phyloP scores from a whole-genome alignment of 2,329 filamentous ascomycete genomes.

The Penicillium sp. region DNA sequence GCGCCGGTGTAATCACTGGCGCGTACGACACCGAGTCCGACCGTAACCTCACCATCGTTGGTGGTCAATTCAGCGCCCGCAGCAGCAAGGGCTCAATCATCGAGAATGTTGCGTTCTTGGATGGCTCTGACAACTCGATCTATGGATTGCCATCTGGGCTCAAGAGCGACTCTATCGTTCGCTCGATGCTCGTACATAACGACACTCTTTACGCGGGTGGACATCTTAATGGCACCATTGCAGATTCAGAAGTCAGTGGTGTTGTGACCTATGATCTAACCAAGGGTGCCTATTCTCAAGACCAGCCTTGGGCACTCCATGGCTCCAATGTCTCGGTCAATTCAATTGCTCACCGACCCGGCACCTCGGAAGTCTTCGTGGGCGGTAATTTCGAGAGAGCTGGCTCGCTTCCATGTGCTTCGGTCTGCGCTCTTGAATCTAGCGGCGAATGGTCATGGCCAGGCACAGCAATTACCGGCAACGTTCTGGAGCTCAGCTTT shows the following conservation, averaged over 20 bases:
- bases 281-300: constrained; percentile 54
- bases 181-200: constrained; percentile 61
- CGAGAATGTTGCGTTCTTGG: constrained; percentile 75
- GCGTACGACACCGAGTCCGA: constrained; percentile 65
- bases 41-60: constrained; percentile 79
- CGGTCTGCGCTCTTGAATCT: constrained; percentile 73
- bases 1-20: constrained; percentile 57
- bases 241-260: constrained; percentile 59
- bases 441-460: constrained; percentile 69
- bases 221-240: constrained; percentile 62
- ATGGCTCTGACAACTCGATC: constrained; percentile 64
- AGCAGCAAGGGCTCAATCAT: constrained; percentile 63
- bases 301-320: constrained; percentile 68
- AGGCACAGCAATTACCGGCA: constrained; percentile 64
- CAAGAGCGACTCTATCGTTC: constrained; percentile 66
- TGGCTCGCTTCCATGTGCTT: constrained; percentile 73
- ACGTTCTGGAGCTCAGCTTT: constrained; percentile 70
- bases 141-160: constrained; percentile 62
- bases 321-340: constrained; percentile 68
- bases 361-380: constrained; percentile 70
- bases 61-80: constrained; percentile 73
- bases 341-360: constrained; percentile 66
- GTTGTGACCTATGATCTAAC: constrained; percentile 74
- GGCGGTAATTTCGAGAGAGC: constrained; percentile 79
- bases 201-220: constrained; percentile 78